Evolutionary conservation across 352 stramenopile species (phyloP), one percentile per base, ranked within the genome.

Genomic region (Pythium aristosporum): DNA sequence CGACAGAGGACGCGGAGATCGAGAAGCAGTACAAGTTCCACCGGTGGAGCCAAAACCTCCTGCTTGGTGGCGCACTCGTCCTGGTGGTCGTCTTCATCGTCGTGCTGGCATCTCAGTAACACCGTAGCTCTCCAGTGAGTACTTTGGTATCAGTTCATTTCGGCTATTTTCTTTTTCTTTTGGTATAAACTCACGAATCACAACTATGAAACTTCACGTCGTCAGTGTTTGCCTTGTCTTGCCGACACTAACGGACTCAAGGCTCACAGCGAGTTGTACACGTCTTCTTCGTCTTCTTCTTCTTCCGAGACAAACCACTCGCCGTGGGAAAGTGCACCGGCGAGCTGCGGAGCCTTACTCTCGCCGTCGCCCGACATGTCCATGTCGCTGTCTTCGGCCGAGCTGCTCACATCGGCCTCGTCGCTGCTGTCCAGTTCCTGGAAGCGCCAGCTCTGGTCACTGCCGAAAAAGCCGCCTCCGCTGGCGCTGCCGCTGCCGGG

Each of bases 331-430:
- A 73, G 55, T n/a, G 59, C 36, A 5, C 66, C 66, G 23, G 66
- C 66, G 11, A 63, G 55, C 28, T 73, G 66, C 12, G 60, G 66
- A 0, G 20, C 32, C n/a, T 46, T 44, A 7, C 32, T 37, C 6
- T 13, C 60, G 6, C 54, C 49, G n/a, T 73, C 66, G 1, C 18
- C 23, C 9, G 59, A 59, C 54, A 63, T 57, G n/a, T 68, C 59
- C 66, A 73, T 73, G 50, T 73, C 66, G 34, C 66, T 73, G 54
- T 73, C 66, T 5, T 73, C 66, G 6, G 66, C 66, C 13, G 66
- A 68, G 49, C 66, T 73, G 54, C 66, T 73, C 23, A 68, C 66
- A 37, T 73, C 66, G 10, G 66, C 66, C 25, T 73, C 66, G 49
- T 73, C 66, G 9, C 66, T 73, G 44, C 66, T 73, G 56, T 73